A percentile compares a stretch with the other conserved stretches of the same genome.
These are phyloP conservation scores for Lophium mytilinum DNA, from an alignment of 495 filamentous ascomycete genomes.

Conservation along the genomic window DNA sequence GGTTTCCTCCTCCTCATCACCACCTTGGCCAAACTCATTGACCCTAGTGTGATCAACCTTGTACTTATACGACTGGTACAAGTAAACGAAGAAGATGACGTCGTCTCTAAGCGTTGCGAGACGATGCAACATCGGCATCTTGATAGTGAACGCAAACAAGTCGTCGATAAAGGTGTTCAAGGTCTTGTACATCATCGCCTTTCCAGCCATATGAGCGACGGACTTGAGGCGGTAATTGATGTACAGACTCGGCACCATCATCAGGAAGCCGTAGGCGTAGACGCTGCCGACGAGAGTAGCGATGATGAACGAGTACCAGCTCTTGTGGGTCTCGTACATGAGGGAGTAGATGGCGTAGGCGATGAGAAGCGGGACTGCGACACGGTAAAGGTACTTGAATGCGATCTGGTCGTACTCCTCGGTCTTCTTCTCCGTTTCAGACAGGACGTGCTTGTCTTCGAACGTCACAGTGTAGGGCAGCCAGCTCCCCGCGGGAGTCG, in stretches of 20 bases:
- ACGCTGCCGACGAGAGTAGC: constrained; percentile 91
- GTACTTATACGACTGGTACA: constrained; percentile 94
- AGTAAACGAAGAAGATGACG: constrained; percentile 94
- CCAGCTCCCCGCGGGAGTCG: constrained; percentile 54
- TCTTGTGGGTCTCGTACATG: constrained; percentile 91
- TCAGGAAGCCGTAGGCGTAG: constrained; percentile 96
- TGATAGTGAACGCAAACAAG: constrained; percentile 96
- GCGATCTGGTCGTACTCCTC: constrained; percentile 97
- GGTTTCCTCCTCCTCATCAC: constrained; percentile 68
- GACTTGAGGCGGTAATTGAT: constrained; percentile 98
- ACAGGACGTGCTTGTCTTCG: constrained; percentile 94
- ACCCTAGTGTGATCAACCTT: constrained; percentile 85
- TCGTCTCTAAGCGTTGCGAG: constrained; percentile 91
- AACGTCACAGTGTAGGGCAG: constrained; percentile 80
- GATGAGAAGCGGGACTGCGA: constrained; percentile 77
- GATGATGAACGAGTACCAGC: constrained; percentile 91
- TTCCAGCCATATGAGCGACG: constrained; percentile 93
- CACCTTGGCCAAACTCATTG: constrained; percentile 97
- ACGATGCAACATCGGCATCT: constrained; percentile 96
- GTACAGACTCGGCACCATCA: constrained; percentile 97
- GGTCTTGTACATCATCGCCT: constrained; percentile 97
- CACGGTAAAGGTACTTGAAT: constrained; percentile 89
- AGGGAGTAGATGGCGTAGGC: constrained; percentile 89
- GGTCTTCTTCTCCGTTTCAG: constrained; percentile 91
- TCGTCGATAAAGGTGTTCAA: constrained; percentile 79